Evolutionary conservation across 345 rosid genomes (phyloP).

Genomic region (Camelina neglecta): DNA sequence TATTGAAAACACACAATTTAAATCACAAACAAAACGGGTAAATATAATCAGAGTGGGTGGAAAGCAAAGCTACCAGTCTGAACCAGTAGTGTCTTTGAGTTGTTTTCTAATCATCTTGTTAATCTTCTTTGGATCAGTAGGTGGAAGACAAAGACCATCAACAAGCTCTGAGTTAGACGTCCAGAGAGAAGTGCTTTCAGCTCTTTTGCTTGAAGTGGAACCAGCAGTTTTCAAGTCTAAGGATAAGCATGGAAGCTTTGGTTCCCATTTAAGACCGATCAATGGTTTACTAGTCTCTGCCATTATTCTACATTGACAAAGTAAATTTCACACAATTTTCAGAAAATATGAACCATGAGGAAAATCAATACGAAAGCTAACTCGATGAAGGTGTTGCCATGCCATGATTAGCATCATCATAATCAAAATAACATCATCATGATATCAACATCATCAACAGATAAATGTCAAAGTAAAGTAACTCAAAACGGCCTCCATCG

Average conservation of each 20-base stretch:
- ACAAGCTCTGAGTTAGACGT: conserved; percentile 62
- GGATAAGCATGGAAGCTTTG: conserved; percentile 59
- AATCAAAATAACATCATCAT: no score
- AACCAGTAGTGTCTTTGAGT: conserved; percentile 72
- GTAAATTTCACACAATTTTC: no score
- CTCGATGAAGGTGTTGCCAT: no score
- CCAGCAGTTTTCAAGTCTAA: conserved; percentile 17
- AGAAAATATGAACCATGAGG: no score
- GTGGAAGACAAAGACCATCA: conserved; percentile 83
- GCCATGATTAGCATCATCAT: no score
- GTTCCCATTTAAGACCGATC: conserved; percentile 87
- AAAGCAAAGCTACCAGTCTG: conserved; percentile 56
- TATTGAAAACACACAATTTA: conserved; percentile 1
- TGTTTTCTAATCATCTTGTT: conserved; percentile 72
- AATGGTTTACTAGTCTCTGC: conserved; percentile 61
- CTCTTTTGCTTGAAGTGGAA: conserved; percentile 27
- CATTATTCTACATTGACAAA: conserved; percentile 41
- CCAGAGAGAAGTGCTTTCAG: conserved; percentile 59
- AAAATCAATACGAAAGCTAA: no score
- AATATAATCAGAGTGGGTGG: neutral
- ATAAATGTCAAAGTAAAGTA: no score
- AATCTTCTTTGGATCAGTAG: conserved; percentile 68
- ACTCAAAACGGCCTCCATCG: no score
- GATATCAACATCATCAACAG: no score
- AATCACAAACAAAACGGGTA: neutral